Conservation (phyloP, 1,139 yeast species). For the Geotrichum reessii region DNA sequence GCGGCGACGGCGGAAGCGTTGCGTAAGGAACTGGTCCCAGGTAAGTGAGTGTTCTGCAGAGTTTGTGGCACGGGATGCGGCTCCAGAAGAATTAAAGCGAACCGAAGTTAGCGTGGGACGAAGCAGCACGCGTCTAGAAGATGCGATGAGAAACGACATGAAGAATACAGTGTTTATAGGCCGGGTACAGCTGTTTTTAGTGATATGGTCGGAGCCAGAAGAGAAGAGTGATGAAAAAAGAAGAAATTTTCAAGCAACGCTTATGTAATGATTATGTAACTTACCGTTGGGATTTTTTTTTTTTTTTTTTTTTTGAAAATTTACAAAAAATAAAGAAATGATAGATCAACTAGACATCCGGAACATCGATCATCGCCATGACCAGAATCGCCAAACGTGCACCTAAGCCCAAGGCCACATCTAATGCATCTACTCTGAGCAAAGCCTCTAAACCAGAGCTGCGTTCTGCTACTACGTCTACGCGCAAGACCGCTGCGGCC, state of each 20-base stretch:
- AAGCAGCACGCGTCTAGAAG: not conserved
- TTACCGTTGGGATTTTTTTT: slow-evolving; percentile 8
- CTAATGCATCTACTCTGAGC: not conserved
- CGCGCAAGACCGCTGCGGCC: slow-evolving; percentile 4
- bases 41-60: slow-evolving; percentile 33
- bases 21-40: slow-evolving; percentile 75
- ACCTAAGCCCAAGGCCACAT: slow-evolving; percentile 17
- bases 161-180: not conserved
- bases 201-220: not conserved
- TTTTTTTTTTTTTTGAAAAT: slow-evolving; percentile 6
- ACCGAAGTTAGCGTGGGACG: not conserved
- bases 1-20: slow-evolving; percentile 70
- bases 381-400: slow-evolving; percentile 17
- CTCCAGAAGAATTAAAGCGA: slow-evolving; percentile 1
- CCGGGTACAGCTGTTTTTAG: too few relatives aligned
- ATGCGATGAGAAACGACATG: slow-evolving; percentile 6
- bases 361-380: slow-evolving; percentile 10
- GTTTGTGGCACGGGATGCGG: not conserved
- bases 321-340: not conserved
- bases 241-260: not conserved
- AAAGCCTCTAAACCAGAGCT: not conserved
- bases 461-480: slow-evolving; percentile 1
- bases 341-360: not conserved
- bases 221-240: not conserved
- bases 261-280: not conserved